phyloP scores from a whole-genome alignment of 1,284 basidiomycete genomes.

The Sparassis latifolia region DNA sequence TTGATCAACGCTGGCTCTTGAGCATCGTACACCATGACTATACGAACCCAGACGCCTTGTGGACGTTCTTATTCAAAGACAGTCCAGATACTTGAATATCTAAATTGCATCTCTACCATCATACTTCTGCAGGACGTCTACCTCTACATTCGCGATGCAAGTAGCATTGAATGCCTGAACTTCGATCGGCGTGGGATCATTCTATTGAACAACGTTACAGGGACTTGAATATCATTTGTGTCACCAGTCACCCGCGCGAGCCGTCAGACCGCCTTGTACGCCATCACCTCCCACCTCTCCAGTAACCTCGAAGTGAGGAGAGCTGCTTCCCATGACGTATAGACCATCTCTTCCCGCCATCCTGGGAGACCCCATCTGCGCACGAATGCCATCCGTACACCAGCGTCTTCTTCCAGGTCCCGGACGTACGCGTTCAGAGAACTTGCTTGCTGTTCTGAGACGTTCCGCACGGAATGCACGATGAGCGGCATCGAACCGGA shows the following conservation, averaged over 20 bases:
- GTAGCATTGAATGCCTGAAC: neutral
- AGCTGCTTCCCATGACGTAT: conserved; percentile 46
- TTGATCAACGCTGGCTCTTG: conserved; percentile 82
- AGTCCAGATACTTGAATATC: conserved; percentile 1
- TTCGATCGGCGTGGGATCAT: neutral
- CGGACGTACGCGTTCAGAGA: conserved; percentile 20
- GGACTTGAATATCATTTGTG: neutral
- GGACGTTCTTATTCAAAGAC: conserved; percentile 70
- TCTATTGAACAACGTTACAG: neutral
- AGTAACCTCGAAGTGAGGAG: conserved; percentile 34
- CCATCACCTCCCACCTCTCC: conserved; percentile 30
- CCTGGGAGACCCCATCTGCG: conserved; percentile 27
- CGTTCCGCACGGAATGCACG: conserved; percentile 35
- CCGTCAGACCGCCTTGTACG: conserved; percentile 6
- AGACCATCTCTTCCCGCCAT: conserved; percentile 44
- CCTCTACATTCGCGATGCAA: neutral
- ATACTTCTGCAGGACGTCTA: neutral
- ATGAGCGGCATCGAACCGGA: conserved; percentile 22
- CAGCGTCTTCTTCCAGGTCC: conserved; percentile 23
- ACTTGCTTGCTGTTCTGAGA: conserved; percentile 33
- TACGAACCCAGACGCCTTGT: conserved; percentile 75
- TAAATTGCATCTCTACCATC: too few relatives aligned
- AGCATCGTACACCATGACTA: conserved; percentile 95
- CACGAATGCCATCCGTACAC: conserved; percentile 24
- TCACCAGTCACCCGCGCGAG: neutral